Base-by-base conservation (phyloP, 257 asterid genomes). In the Scutellaria minor region DNA sequence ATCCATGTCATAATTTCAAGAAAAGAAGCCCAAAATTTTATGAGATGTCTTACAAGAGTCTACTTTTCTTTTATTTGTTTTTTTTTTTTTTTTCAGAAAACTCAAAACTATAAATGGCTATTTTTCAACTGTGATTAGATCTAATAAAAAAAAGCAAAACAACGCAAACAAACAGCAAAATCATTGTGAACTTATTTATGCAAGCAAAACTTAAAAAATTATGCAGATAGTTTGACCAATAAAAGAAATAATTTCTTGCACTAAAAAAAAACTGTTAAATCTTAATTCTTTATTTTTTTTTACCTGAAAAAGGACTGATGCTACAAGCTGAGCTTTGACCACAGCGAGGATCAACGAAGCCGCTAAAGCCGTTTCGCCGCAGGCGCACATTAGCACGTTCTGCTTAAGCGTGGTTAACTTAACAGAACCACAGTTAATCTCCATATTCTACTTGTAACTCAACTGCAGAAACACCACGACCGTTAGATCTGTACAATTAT, bases 321-420 rank as follows among this genome's bases (percentile, higher is more conserved):
- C 40, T 6, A 10, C 63, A 1, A 75, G 75, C 75, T 84, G 85
- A 54, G 88, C 73, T 63, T 78, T 85, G 83, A 83, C 86, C 78
- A 87, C 63, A 51, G 83, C 75, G 7, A 77, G 79, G 69, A 80
- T 67, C 42, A 83, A 13, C 66, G 78, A 67, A 40, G 85, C 84
- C 45, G 78, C 83, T 56, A 85, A 69, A 56, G 85, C 69, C 35
- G 81, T 71, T 50, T 78, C 93, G 39, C 85, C 84, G 56, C 85
- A 83, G 72, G 83, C 77, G 86, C 80, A 75, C 72, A 73, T 77
- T 73, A 83, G 83, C 83, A 72, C 45, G 39, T 77, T 44, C 46
- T 10, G 73, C 65, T 73, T 64, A 64, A 74, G 27, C 68, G 72
- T 68, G 79, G 80, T 79, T 72, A 66, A 41, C 14, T 47, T 69